These are phyloP conservation scores for Dendrobium catenatum DNA, from an alignment of 106 monocot genomes.

Conservation along the genomic window DNA sequence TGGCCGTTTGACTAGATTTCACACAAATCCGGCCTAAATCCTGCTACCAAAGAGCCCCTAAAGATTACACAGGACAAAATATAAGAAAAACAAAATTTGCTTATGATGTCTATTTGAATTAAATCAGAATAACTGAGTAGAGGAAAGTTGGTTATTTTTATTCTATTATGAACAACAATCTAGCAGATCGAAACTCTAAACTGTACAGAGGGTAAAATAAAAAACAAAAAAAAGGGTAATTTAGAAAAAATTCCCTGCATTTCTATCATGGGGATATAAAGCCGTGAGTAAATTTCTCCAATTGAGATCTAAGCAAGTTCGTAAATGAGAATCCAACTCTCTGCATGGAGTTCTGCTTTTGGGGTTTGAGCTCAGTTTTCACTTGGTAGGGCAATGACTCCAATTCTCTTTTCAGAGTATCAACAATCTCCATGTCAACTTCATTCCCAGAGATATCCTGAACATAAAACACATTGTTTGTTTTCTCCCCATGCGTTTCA, in stretches of 20 bases:
- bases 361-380: constrained; percentile 29
- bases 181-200: not conserved
- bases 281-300: constrained; percentile 41
- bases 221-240: not conserved
- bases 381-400: constrained; percentile 36
- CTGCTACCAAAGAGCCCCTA: too few relatives aligned
- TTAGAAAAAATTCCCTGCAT: not conserved
- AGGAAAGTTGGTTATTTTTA: not conserved
- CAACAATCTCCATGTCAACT: constrained; percentile 29
- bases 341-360: constrained; percentile 9
- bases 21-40: too few relatives aligned
- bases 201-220: not conserved
- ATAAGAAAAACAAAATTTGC: not conserved
- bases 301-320: constrained; percentile 37
- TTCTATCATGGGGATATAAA: constrained; percentile 20
- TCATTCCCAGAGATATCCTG: constrained; percentile 45
- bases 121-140: not conserved
- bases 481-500: constrained; percentile 43
- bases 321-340: constrained; percentile 27
- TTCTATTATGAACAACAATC: too few relatives aligned
- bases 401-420: constrained; percentile 41
- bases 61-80: too few relatives aligned
- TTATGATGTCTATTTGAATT: not conserved
- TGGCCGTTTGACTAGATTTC: too few relatives aligned
- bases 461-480: constrained; percentile 42